Conservation (phyloP, 495 filamentous ascomycete genomes). For the Penicillium pulvis region DNA sequence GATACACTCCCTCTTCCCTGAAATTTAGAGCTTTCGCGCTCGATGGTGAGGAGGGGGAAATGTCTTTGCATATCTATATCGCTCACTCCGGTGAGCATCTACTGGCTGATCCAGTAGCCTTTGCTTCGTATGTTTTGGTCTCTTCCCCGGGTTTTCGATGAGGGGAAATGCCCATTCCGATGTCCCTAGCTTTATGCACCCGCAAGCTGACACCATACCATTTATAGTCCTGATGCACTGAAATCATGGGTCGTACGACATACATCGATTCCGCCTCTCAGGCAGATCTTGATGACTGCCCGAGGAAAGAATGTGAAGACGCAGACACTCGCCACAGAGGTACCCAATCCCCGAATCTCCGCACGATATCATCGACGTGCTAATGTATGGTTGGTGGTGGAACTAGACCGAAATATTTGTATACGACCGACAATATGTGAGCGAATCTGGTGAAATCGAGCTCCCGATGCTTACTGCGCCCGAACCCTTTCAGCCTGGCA, state of each 20-base stretch:
- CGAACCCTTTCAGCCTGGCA: slow-evolving; percentile 56
- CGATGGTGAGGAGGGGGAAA: slow-evolving; percentile 49
- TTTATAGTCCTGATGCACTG: slow-evolving; percentile 67
- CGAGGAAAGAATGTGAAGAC: slow-evolving; percentile 77
- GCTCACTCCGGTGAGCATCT: slow-evolving; percentile 88
- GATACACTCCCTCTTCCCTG: slow-evolving; percentile 31
- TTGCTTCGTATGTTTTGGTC: slow-evolving; percentile 63
- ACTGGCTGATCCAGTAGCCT: slow-evolving; percentile 66
- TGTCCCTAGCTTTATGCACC: slow-evolving; percentile 7
- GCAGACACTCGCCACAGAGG: slow-evolving; percentile 75
- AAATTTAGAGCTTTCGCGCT: slow-evolving; percentile 32
- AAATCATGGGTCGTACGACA: slow-evolving; percentile 68
- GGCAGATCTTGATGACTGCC: slow-evolving; percentile 82
- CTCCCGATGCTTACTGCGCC: slow-evolving; percentile 59
- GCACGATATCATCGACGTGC: neutral
- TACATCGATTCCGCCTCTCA: slow-evolving; percentile 63
- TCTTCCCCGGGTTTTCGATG: slow-evolving; percentile 5
- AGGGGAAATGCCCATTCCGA: slow-evolving; percentile 10
- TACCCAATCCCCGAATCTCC: slow-evolving; percentile 24
- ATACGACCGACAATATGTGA: slow-evolving; percentile 71
- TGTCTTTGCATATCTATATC: slow-evolving; percentile 81
- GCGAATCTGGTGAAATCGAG: slow-evolving; percentile 46
- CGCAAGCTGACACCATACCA: slow-evolving; percentile 23
- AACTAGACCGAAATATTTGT: slow-evolving; percentile 80
- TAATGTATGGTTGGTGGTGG: slow-evolving; percentile 7